A percentile compares a stretch with the other conserved stretches of the same genome.
These are phyloP conservation scores for Agaricus sinodeliciosus DNA, from an alignment of 768 basidiomycete genomes.

Conservation along the genomic window DNA sequence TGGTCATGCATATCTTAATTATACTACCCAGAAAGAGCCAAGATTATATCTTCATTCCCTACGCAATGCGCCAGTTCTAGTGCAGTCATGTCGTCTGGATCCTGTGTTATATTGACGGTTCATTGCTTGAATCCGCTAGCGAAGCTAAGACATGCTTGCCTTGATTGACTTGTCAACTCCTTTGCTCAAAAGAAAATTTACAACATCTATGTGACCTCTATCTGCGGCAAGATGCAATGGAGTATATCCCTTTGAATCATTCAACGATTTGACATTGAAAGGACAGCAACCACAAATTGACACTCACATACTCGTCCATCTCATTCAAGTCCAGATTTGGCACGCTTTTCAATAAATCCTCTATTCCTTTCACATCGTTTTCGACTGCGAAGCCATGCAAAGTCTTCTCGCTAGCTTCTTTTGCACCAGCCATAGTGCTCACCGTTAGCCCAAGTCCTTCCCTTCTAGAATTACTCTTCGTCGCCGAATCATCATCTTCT, in stretches of 20 bases:
- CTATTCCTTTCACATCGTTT: conserved; percentile 42
- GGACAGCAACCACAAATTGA: not conserved
- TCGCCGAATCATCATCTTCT: conserved; percentile 35
- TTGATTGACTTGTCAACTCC: conserved; percentile 63
- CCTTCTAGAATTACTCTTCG: conserved; percentile 19
- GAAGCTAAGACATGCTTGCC: conserved; percentile 31
- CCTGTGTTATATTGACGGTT: conserved; percentile 30
- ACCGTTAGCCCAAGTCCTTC: conserved; percentile 56
- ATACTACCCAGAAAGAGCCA: conserved; percentile 16
- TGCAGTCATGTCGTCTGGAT: conserved; percentile 60
- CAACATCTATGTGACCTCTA: conserved; percentile 57
- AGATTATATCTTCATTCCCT: conserved; percentile 49
- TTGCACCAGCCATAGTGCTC: conserved; percentile 46
- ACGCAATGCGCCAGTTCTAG: conserved; percentile 53
- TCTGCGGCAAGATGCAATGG: conserved; percentile 85
- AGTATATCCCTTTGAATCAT: conserved; percentile 66
- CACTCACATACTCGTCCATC: conserved; percentile 68
- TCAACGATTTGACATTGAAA: conserved; percentile 1
- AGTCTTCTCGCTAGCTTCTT: conserved; percentile 28
- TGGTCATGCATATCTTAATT: not conserved
- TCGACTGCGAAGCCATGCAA: conserved; percentile 60
- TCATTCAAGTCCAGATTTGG: conserved; percentile 47
- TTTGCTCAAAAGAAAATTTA: conserved; percentile 48
- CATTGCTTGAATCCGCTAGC: not conserved
- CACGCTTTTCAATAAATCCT: conserved; percentile 33